Evolutionary conservation across 2,329 filamentous ascomycete species (phyloP).

Genomic region (Ramularia collo-cygni): DNA sequence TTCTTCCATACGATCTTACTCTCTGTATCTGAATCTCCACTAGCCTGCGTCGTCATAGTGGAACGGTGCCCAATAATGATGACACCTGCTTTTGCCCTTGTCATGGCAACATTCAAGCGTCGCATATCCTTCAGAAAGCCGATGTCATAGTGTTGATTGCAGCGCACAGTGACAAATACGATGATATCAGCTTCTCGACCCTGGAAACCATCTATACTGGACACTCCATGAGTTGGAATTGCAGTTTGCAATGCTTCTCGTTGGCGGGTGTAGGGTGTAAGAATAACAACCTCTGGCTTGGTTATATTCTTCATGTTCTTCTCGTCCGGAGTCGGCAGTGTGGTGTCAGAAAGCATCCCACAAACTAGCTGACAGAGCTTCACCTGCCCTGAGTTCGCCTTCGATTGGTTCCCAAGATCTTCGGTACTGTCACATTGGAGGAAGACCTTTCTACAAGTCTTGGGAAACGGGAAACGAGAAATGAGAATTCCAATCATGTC

Average conservation of each 20-base stretch:
- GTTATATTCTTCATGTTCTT: background rate
- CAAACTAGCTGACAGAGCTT: constrained; percentile 1
- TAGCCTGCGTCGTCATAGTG: background rate
- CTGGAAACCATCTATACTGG: constrained; percentile 4
- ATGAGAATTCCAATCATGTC: background rate
- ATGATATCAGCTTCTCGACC: constrained; percentile 6
- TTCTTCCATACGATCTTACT: constrained; percentile 1
- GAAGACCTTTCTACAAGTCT: constrained; percentile 1
- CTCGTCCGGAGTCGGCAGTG: background rate
- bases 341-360: background rate
- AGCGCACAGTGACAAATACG: constrained; percentile 3
- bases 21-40: background rate
- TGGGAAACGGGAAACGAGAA: constrained; percentile 1
- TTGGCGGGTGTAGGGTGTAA: constrained; percentile 5
- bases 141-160: constrained; percentile 4
- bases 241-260: background rate
- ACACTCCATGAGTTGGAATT: background rate
- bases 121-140: constrained; percentile 83
- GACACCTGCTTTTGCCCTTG: constrained; percentile 4
- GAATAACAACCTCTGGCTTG: constrained; percentile 1
- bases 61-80: constrained; percentile 5
- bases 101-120: constrained; percentile 8
- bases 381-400: constrained; percentile 3
- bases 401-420: constrained; percentile 5
- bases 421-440: constrained; percentile 2